Percentiles rank a stretch among this genome's conserved stretches.
Evolutionary conservation across 257 asterid species (phyloP).

Genomic region (Solanum bulbocastanum): DNA sequence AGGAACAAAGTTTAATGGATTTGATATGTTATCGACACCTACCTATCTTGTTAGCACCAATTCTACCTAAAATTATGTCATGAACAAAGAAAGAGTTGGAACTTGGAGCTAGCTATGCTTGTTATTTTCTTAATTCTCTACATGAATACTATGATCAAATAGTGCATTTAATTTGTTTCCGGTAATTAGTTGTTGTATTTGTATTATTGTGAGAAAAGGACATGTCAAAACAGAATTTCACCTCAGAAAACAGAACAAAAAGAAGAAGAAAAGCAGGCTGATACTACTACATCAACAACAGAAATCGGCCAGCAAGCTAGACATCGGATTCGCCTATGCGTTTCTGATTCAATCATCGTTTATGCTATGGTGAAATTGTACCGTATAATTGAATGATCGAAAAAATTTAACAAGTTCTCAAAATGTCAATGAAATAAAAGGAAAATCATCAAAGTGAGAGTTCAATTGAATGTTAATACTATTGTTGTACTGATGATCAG

Average conservation of each 20-base stretch:
- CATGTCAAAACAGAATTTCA: not conserved
- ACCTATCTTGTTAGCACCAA: not conserved
- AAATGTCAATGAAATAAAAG: not conserved
- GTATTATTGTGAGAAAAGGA: too few species aligned
- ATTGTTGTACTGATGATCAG: not conserved
- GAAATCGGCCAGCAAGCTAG: constrained; percentile 17
- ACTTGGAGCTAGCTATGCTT: too few species aligned
- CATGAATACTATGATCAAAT: too few species aligned
- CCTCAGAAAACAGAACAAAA: not conserved
- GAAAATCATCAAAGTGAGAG: not conserved
- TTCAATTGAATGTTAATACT: not conserved
- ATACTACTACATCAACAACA: constrained; percentile 3
- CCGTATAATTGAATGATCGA: constrained; percentile 6
- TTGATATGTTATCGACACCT: not conserved
- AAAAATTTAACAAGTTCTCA: not conserved
- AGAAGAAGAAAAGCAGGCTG: constrained; percentile 3
- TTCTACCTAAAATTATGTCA: not conserved
- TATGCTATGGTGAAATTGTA: constrained; percentile 49
- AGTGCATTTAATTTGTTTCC: too few species aligned
- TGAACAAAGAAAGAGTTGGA: too few species aligned
- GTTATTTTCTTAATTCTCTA: too few species aligned
- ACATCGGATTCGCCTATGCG: constrained; percentile 42
- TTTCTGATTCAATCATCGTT: constrained; percentile 40
- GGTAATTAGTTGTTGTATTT: too few species aligned
- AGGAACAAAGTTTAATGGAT: not conserved